Evolutionary conservation across 495 filamentous ascomycete species (phyloP), one percentile per base, ranked within the genome.

Genomic region (Penicillium argentinense): DNA sequence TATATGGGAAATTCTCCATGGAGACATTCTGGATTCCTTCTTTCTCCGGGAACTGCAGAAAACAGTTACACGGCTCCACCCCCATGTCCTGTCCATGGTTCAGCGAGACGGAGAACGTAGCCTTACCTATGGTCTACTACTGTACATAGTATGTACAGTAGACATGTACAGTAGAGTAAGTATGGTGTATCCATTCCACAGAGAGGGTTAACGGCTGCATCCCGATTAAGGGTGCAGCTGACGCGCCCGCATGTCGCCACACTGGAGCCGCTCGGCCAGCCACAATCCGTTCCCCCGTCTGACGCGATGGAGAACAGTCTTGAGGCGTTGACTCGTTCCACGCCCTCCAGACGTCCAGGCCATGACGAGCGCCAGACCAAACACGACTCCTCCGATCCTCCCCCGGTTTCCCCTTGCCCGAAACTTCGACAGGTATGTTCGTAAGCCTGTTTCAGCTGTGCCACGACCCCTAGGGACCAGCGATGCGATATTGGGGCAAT

Each of bases 1-100:
- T 26, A 11, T 36, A 36, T 22, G 33, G 17, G 3, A 39, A 34
- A 46, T 50, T 39, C 29, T 32, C 28, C 16, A 51, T 51, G 21
- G 39, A 39, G 54, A 54, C 46, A 45, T 54, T 57, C 45, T 57
- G 43, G 55, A 54, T n/a, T 51, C 28, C 49, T 52, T 52, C 49
- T 46, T 26, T 45, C 18, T 48, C 32, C 24, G 36, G 14, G 39
- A 45, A 40, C 33, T 45, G 39, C 45, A 49, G 34, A 54, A 49
- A 45, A 44, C 40, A 45, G 37, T 46, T 27, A 45, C 24, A 27
- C 28, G 38, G 42, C 27, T 51, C 54, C 54, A 58, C 50, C 54
- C 50, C 49, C 42, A 47, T 54, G 52, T 49, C 25, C 32, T 26
- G n/a, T 32, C 42, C 29, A 39, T 39, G n/a, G n/a, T n/a, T n/a